Evolutionary conservation across 1,284 basidiomycete species (phyloP), one percentile per base, ranked within the genome.

Genomic region (Athelia psychrophila): DNA sequence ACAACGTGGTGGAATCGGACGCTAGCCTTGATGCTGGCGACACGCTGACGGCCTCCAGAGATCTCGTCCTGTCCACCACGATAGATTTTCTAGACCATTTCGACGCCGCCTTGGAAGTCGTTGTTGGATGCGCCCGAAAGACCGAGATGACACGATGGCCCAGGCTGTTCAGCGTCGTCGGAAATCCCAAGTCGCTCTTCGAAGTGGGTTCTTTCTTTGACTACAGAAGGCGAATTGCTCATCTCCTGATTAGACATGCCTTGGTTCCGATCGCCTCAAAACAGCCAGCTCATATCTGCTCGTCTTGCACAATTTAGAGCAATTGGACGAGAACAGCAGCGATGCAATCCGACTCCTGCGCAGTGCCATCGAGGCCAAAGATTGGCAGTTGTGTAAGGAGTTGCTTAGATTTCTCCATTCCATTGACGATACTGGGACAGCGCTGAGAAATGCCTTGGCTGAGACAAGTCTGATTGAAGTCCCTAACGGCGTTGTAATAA

Each of bases 1-100:
- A 99, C 64, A 91, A 84, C 2, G 93, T 98, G 1, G 85, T 97
- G 1, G 97, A 99, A 69, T 90, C 93, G n/a, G 93, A 97, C 60
- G 79, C 83, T 2, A 63, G 66, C 9, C 52, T 57, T 13, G 69
- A 71, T 15, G 60, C 53, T 1, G 63, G 60, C 18, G 68, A 77
- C 27, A 61, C 52, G 44, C 59, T 61, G 35, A 49, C 60, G 13
- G 56, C 65, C 18, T 64, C 60, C 12, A 50, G 67, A 19, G 71
- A 75, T 44, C 69, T 76, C 18, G 74, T 88, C 2, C 71, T 98
- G 10, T 78, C 87, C 0, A 74, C 78, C 1, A 88, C 92, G 2
- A 79, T 98, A 50, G 89, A 92, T 56, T 99, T 99, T 64, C 72
- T 99, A 58, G 96, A 99, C 64, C 86, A 98, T 66, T 99, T 98